These are phyloP conservation scores for Podaxis pistillaris DNA, from an alignment of 768 basidiomycete genomes.

Conservation along the genomic window DNA sequence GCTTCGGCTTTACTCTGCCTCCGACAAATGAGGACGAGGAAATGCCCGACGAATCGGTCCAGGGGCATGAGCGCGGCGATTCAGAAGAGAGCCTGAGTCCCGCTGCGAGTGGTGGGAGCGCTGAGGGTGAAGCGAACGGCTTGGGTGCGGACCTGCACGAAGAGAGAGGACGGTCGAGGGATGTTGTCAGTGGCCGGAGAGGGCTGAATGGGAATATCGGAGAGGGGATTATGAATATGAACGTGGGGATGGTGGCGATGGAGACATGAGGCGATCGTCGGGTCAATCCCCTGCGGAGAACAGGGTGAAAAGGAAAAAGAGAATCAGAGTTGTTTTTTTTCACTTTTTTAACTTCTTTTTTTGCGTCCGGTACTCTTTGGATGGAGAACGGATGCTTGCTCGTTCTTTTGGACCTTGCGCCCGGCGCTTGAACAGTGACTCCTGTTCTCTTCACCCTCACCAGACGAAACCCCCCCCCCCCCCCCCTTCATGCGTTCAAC, in stretches of 20 bases:
- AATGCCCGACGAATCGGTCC: conserved; percentile 14
- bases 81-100: conserved; percentile 4
- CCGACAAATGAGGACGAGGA: conserved; percentile 22
- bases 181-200: conserved; percentile 17
- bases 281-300: background rate
- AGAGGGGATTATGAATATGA: conserved; percentile 16
- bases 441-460: background rate
- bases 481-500: background rate
- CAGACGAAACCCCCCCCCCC: background rate
- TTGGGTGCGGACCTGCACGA: conserved; percentile 10
- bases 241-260: conserved; percentile 22
- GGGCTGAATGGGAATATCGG: background rate
- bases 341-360: background rate
- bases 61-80: conserved; percentile 12
- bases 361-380: background rate
- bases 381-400: background rate
- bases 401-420: background rate
- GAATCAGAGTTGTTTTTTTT: background rate
- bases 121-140: conserved; percentile 5
- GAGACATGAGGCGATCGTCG: conserved; percentile 17
- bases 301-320: background rate
- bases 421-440: background rate
- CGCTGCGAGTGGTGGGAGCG: conserved; percentile 8
- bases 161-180: conserved; percentile 23
- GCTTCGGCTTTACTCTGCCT: conserved; percentile 12